Evolutionary conservation across 2,329 filamentous ascomycete genomes (phyloP).

Genomic region (Diaporthe vexans): DNA sequence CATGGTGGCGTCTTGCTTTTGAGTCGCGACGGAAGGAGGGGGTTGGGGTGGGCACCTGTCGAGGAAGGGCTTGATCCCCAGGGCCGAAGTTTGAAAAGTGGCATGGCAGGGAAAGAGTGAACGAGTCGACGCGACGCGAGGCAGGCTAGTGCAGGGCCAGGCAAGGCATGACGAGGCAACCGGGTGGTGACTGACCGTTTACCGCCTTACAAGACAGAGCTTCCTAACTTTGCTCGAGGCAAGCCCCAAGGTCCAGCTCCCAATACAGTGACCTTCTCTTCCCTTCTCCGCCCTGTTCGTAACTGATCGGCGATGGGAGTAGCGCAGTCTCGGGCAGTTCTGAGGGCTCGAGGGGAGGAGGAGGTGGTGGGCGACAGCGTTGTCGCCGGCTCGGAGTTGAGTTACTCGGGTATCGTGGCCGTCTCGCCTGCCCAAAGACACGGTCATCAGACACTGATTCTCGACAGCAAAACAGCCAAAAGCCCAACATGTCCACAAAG

Average conservation of each 20-base stretch:
- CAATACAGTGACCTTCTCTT: background rate
- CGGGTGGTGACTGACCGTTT: constrained; percentile 34
- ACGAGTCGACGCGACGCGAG: background rate
- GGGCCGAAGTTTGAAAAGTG: background rate
- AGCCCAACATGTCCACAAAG: background rate
- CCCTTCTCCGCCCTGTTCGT: background rate
- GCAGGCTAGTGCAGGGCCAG: background rate
- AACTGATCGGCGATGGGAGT: background rate
- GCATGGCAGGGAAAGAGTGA: constrained; percentile 1
- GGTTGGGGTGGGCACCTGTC: background rate
- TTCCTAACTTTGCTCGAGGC: constrained; percentile 24
- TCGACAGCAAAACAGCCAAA: constrained; percentile 11
- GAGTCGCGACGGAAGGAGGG: background rate
- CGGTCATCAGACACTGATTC: constrained; percentile 29
- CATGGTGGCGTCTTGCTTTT: constrained; percentile 6
- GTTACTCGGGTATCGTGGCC: constrained; percentile 24
- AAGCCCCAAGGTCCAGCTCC: constrained; percentile 17
- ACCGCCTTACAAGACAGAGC: constrained; percentile 30
- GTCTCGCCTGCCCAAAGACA: constrained; percentile 31
- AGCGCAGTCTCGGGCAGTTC: background rate
- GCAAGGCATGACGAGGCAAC: constrained; percentile 23
- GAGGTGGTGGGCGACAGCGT: constrained; percentile 8
- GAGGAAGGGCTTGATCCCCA: constrained; percentile 1
- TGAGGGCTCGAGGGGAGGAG: background rate
- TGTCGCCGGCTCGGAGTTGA: constrained; percentile 17